phyloP scores from a whole-genome alignment of 495 filamentous ascomycete species.

The Rostrohypoxylon terebratum region DNA sequence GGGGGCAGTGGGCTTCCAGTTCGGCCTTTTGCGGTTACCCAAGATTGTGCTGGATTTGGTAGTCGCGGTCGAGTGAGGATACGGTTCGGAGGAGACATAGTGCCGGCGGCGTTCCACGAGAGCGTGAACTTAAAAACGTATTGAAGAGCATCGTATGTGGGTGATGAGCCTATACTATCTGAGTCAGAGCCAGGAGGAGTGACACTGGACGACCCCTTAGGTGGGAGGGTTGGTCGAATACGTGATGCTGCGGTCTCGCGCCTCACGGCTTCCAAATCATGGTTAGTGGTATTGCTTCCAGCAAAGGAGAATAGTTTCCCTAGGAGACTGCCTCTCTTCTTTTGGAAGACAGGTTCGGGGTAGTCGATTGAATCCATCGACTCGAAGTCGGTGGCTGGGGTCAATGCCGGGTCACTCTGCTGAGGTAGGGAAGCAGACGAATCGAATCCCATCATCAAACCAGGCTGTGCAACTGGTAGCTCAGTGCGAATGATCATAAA shows the following conservation, averaged over 20 bases:
- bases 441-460: conserved; percentile 57
- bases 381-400: conserved; percentile 48
- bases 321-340: conserved; percentile 76
- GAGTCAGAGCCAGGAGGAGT: conserved; percentile 52
- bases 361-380: conserved; percentile 44
- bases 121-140: conserved; percentile 62
- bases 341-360: conserved; percentile 52
- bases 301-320: conserved; percentile 73
- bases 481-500: conserved; percentile 95
- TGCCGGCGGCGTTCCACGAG: conserved; percentile 46
- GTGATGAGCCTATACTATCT: conserved; percentile 57
- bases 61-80: conserved; percentile 78
- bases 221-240: conserved; percentile 39
- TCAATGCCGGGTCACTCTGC: conserved; percentile 23
- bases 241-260: conserved; percentile 58
- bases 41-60: conserved; percentile 74
- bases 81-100: conserved; percentile 51
- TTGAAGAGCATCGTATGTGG: conserved; percentile 56
- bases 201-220: conserved; percentile 27
- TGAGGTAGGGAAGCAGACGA: conserved; percentile 43
- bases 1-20: conserved; percentile 55
- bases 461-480: conserved; percentile 66
- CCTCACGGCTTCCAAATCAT: conserved; percentile 57
- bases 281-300: conserved; percentile 48
- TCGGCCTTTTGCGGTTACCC: conserved; percentile 58